These are phyloP conservation scores for Kuraishia piskuri DNA, from an alignment of 805 yeast species.

Conservation along the genomic window DNA sequence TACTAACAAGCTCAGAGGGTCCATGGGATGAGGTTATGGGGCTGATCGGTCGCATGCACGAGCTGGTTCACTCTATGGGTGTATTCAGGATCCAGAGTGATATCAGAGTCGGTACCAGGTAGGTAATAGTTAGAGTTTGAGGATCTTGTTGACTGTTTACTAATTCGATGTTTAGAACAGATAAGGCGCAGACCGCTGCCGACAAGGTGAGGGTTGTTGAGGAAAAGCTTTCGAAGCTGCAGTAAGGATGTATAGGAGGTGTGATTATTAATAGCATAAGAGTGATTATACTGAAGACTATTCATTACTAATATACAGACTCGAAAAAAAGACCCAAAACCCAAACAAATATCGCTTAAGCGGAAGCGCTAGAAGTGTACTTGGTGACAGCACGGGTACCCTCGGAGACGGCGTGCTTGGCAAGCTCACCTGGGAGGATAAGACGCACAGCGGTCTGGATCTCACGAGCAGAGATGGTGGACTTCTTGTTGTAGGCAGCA, in stretches of 20 bases:
- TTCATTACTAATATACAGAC: slow-evolving; percentile 2
- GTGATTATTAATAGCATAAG: neutral
- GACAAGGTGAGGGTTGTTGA: slow-evolving; percentile 66
- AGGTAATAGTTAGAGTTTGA: slow-evolving; percentile 11
- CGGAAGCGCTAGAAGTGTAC: slow-evolving; percentile 63
- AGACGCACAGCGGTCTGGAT: slow-evolving; percentile 95
- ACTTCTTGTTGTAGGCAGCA: slow-evolving; percentile 98
- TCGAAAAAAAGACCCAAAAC: neutral
- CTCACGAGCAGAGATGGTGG: slow-evolving; percentile 94
- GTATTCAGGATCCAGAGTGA: slow-evolving; percentile 78
- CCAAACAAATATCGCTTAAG: slow-evolving; percentile 14
- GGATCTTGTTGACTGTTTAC: neutral
- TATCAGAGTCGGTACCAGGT: slow-evolving; percentile 72
- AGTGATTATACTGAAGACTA: neutral
- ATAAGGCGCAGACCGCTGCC: slow-evolving; percentile 61
- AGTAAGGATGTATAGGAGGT: neutral
- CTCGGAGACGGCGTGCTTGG: slow-evolving; percentile 97
- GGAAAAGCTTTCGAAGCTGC: slow-evolving; percentile 26
- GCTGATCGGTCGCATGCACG: slow-evolving; percentile 71
- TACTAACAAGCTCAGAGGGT: slow-evolving; percentile 42
- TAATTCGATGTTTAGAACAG: slow-evolving; percentile 37
- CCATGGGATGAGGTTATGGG: slow-evolving; percentile 88
- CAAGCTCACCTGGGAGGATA: slow-evolving; percentile 96
- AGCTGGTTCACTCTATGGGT: slow-evolving; percentile 61
- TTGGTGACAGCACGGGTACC: slow-evolving; percentile 98